Conservation (phyloP, 305 asterid genomes). For the Euphrasia arctica region DNA sequence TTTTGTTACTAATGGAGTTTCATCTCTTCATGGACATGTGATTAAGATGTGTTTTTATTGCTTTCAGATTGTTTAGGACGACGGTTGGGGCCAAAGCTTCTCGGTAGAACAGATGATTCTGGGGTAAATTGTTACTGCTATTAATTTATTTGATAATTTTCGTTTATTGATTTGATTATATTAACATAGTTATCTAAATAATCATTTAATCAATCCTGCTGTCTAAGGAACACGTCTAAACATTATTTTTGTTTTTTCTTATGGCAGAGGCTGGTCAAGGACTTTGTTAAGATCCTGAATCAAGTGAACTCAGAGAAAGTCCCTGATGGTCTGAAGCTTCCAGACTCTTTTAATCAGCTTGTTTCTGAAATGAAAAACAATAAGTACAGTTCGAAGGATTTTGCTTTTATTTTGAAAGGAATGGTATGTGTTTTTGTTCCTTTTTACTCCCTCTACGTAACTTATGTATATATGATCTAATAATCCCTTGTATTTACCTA, state of each 20-base stretch:
- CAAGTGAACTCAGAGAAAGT: slow-evolving; percentile 91
- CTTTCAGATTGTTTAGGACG: slow-evolving; percentile 95
- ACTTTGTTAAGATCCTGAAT: slow-evolving; percentile 78
- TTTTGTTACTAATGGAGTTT: too few species aligned
- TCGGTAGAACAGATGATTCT: slow-evolving; percentile 87
- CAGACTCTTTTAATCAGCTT: slow-evolving; percentile 87
- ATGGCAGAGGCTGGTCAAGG: slow-evolving; percentile 80
- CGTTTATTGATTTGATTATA: slow-evolving; percentile 15
- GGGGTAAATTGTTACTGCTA: slow-evolving; percentile 77
- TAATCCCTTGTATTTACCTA: too few species aligned
- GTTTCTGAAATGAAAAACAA: slow-evolving; percentile 86
- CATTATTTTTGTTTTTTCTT: too few species aligned
- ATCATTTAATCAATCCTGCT: slow-evolving; percentile 21
- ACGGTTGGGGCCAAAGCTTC: slow-evolving; percentile 92
- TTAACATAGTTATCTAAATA: too few species aligned
- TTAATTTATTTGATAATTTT: slow-evolving; percentile 13
- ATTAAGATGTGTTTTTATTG: slow-evolving; percentile 17
- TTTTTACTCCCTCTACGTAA: too few species aligned
- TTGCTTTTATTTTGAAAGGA: slow-evolving; percentile 88
- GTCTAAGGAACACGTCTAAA: too few species aligned
- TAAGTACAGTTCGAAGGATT: slow-evolving; percentile 77
- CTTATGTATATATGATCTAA: too few species aligned
- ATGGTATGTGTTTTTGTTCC: slow-evolving; percentile 55
- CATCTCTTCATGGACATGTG: slow-evolving; percentile 7
- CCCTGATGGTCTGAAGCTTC: slow-evolving; percentile 81